Evolutionary conservation across 176 grass and related monocot species (phyloP).

Genomic region (Calamus simplicifolius): DNA sequence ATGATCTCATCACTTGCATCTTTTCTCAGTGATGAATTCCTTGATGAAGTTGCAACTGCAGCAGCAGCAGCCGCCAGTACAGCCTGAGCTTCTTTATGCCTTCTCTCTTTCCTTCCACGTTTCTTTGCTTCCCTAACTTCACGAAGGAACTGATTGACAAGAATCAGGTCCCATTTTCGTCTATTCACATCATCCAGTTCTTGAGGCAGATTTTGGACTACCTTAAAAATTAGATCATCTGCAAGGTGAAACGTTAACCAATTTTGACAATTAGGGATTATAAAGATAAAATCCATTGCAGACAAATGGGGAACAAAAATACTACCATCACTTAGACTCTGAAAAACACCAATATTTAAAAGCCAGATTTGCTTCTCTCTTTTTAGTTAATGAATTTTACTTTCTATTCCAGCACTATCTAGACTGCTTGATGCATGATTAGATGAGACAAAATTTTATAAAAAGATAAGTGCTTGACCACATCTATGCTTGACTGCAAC

Average conservation of each 20-base stretch:
- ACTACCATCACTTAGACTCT: too few relatives aligned
- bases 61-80: constrained; percentile 82
- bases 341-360: too few relatives aligned
- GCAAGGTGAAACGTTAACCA: neutral
- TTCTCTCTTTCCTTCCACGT: constrained; percentile 89
- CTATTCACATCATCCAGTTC: constrained; percentile 59
- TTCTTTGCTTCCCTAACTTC: constrained; percentile 97
- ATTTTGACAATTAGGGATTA: too few relatives aligned
- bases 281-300: too few relatives aligned
- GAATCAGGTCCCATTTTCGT: constrained; percentile 87
- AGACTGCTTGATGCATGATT: neutral
- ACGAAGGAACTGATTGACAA: constrained; percentile 88
- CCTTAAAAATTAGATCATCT: constrained; percentile 71
- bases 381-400: too few relatives aligned
- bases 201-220: constrained; percentile 61
- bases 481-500: constrained; percentile 53
- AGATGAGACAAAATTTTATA: constrained; percentile 11
- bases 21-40: constrained; percentile 71
- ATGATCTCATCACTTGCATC: constrained; percentile 48
- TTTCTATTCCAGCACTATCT: too few relatives aligned
- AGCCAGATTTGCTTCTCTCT: too few relatives aligned
- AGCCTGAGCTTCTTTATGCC: constrained; percentile 95
- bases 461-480: constrained; percentile 37
- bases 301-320: too few relatives aligned
- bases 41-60: constrained; percentile 66